Base-by-base conservation (phyloP, 31 red algal species). In the Odonthalia washingtoniensis region DNA sequence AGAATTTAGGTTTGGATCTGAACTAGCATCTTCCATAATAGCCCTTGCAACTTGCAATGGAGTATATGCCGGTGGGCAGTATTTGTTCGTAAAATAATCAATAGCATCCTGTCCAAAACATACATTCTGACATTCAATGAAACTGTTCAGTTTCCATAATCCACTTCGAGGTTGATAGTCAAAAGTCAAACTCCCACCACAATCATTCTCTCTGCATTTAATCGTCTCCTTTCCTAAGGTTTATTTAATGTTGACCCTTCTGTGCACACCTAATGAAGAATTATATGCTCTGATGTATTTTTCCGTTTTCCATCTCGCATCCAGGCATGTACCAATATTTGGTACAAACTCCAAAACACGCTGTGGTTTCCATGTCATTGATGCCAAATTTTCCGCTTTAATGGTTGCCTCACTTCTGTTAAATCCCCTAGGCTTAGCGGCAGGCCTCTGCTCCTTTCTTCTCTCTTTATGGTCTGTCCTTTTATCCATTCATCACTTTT, bases 91-190 rank as follows among this genome's bases (percentile, higher is more conserved):
- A 30, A 24, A 35, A 35, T 5, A 18, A n/a, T 14, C 0, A 18
- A 37, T 43, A 33, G 52, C 5, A 2, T 4, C 37, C 3, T 88
- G 61, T 65, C 74, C 75, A 2, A 14, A 40, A 72, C 65, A 88
- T 5, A 79, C 85, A 1, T 79, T 63, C 3, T 61, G 38, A 64
- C 79, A 74, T 24, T 2, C 26, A 0, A 80, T 60, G 34, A 70
- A 36, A 14, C 26, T 46, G 64, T 88, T 88, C 49, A 88, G 53
- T 36, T 88, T 88, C 85, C 85, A 88, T 40, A 72, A 12, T 2
- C 75, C 74, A 72, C 18, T 57, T 3, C 32, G 24, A 31, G 75
- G 85, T 38, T 88, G 85, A 73, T 74, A 79, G 63, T 67, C 37
- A 53, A 88, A 88, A 16, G 38, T 32, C 4, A 74, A 60, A 49